Percentiles rank a stretch among this genome's conserved stretches.
Conservation (phyloP, 1,284 basidiomycete species). For the Sporisorium graminicola region DNA sequence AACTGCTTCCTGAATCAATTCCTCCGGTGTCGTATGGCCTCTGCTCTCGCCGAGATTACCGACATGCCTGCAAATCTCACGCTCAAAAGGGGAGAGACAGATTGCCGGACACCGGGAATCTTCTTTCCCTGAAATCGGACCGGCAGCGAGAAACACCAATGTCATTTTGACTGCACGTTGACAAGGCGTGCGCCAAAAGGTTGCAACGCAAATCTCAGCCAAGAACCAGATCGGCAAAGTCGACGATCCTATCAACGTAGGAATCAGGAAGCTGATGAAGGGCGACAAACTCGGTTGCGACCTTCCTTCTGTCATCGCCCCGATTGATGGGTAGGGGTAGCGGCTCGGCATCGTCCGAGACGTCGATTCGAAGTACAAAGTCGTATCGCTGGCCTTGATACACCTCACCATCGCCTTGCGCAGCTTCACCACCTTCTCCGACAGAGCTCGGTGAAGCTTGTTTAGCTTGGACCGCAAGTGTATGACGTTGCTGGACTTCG, state of each 20-base stretch:
- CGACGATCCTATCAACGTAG: constrained; percentile 40
- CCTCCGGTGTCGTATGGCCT: not conserved
- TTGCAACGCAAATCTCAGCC: constrained; percentile 1
- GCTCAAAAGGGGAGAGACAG: not conserved
- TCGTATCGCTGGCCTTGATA: constrained; percentile 42
- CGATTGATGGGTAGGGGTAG: constrained; percentile 40
- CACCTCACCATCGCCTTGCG: constrained; percentile 1
- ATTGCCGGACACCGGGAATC: not conserved
- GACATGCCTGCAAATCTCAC: not conserved
- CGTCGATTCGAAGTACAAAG: constrained; percentile 47
- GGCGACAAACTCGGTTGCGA: constrained; percentile 30
- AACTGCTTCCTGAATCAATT: not conserved
- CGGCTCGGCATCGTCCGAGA: constrained; percentile 49
- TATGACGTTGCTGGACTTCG: constrained; percentile 8
- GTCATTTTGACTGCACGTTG: not conserved
- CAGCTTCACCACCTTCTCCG: not conserved
- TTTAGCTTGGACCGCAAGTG: constrained; percentile 3
- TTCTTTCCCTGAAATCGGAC: not conserved
- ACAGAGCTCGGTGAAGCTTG: not conserved
- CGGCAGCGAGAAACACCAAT: not conserved
- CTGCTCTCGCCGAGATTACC: constrained; percentile 11
- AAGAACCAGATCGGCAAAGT: constrained; percentile 46
- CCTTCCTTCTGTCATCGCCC: constrained; percentile 23
- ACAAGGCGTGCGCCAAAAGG: not conserved
- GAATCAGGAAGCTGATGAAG: constrained; percentile 29